A percentile compares a stretch with the other conserved stretches of the same genome.
phyloP scores from a whole-genome alignment of 768 basidiomycete genomes.

The Tylopilus felleus region DNA sequence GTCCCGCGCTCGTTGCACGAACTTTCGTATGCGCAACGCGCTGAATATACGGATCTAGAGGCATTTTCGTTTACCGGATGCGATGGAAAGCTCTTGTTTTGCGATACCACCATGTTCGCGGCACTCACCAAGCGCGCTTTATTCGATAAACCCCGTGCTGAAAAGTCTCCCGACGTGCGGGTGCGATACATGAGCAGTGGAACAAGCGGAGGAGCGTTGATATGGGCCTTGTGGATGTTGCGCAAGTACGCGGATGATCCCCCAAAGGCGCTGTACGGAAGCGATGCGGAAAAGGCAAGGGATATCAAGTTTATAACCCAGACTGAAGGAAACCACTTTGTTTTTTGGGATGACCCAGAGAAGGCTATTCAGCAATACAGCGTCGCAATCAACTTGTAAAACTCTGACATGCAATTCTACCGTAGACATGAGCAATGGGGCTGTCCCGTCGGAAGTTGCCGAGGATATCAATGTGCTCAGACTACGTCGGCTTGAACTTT shows the following conservation, averaged over 20 bases:
- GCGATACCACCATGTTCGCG: conserved; percentile 5
- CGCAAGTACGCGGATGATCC: conserved; percentile 8
- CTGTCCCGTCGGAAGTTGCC: background rate
- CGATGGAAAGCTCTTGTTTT: conserved; percentile 13
- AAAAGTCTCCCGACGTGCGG: conserved; percentile 9
- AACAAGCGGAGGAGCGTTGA: conserved; percentile 1
- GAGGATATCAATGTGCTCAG: too few relatives aligned
- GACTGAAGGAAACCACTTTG: conserved; percentile 23
- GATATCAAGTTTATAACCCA: conserved; percentile 15
- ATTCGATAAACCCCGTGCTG: conserved; percentile 13
- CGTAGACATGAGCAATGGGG: too few relatives aligned
- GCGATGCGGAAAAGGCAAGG: conserved; percentile 17
- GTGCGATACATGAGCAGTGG: conserved; percentile 21
- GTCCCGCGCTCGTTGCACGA: conserved; percentile 11
- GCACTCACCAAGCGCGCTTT: conserved; percentile 14
- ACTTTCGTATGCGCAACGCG: conserved; percentile 12
- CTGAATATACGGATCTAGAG: conserved; percentile 6
- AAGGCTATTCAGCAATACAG: conserved; percentile 18
- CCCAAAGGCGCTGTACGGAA: conserved; percentile 7
- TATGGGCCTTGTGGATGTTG: conserved; percentile 14
- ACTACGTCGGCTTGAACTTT: too few relatives aligned
- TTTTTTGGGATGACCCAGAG: conserved; percentile 25
- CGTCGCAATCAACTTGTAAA: conserved; percentile 6
- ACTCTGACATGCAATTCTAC: too few relatives aligned
- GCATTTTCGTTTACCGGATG: conserved; percentile 4